Conservation (phyloP, 2,329 filamentous ascomycete genomes). For the Curvularia lunata region DNA sequence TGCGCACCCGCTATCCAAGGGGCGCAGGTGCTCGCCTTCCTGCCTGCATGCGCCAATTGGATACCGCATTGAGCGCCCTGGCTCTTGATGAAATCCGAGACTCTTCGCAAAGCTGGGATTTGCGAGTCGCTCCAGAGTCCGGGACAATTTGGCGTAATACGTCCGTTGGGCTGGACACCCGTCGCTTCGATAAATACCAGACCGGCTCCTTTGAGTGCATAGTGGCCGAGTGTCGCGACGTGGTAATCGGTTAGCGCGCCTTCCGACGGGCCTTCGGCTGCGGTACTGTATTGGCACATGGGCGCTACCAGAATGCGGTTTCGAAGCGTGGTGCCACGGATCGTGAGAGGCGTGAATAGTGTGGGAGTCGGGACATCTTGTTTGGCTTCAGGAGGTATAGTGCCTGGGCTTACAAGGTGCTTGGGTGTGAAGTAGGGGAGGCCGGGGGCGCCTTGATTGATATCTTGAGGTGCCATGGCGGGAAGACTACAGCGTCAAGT, state of each 20-base stretch:
- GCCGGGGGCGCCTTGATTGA: slow-evolving; percentile 35
- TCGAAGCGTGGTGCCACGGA: slow-evolving; percentile 43
- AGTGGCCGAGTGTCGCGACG: slow-evolving; percentile 48
- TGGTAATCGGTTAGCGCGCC: slow-evolving; percentile 49
- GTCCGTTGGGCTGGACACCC: slow-evolving; percentile 45
- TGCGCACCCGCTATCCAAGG: slow-evolving; percentile 36
- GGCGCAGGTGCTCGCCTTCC: slow-evolving; percentile 44
- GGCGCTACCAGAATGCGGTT: slow-evolving; percentile 49
- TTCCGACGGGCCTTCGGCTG: slow-evolving; percentile 43
- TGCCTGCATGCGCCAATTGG: slow-evolving; percentile 47
- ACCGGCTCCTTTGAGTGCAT: slow-evolving; percentile 47
- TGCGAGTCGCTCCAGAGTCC: slow-evolving; percentile 48
- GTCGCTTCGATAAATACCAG: slow-evolving; percentile 49
- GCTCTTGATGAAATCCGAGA: slow-evolving; percentile 46
- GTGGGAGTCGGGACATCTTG: slow-evolving; percentile 29
- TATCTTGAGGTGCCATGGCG: slow-evolving; percentile 35
- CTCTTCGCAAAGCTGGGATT: slow-evolving; percentile 41
- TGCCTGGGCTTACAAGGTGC: slow-evolving; percentile 53
- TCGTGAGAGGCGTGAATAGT: slow-evolving; percentile 47
- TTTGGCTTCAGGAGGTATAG: slow-evolving; percentile 18
- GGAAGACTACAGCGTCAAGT: no score
- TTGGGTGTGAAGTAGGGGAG: slow-evolving; percentile 56
- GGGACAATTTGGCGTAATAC: slow-evolving; percentile 47
- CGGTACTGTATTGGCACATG: slow-evolving; percentile 49
- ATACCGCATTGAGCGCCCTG: slow-evolving; percentile 43